phyloP scores from a whole-genome alignment of 192 early-diverging fungal genomes.

The Kappamyces sp. region DNA sequence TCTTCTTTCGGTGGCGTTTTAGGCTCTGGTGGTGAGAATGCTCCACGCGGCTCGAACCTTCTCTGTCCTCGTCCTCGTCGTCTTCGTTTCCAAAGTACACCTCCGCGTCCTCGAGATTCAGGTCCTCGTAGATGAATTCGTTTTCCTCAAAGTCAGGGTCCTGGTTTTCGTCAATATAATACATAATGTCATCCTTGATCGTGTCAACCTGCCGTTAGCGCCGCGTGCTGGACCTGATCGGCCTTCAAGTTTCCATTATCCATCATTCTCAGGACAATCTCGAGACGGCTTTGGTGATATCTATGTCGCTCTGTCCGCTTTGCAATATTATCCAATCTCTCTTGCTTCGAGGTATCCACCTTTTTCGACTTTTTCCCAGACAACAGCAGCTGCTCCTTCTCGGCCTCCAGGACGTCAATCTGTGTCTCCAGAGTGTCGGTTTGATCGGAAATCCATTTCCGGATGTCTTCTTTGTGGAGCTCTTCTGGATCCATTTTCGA shows the following conservation, averaged over 20 bases:
- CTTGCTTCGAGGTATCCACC: constrained; percentile 70
- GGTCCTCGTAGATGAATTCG: constrained; percentile 86
- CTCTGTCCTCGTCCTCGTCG: constrained; percentile 33
- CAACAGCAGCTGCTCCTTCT: constrained; percentile 69
- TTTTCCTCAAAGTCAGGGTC: constrained; percentile 92
- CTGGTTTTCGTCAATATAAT: constrained; percentile 87
- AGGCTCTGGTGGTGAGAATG: constrained; percentile 15
- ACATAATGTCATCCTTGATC: constrained; percentile 86
- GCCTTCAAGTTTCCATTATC: constrained; percentile 85
- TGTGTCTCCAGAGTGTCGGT: constrained; percentile 82
- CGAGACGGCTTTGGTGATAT: constrained; percentile 82
- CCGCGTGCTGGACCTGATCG: constrained; percentile 59
- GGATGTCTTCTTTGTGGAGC: constrained; percentile 79
- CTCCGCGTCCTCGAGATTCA: constrained; percentile 89
- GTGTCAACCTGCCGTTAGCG: constrained; percentile 47
- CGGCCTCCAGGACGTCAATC: constrained; percentile 89
- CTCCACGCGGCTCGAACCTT: constrained; percentile 1
- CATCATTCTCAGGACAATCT: constrained; percentile 85
- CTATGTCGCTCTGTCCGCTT: constrained; percentile 82
- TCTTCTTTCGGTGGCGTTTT: constrained; percentile 33
- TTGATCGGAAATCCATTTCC: constrained; percentile 74
- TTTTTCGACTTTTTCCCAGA: constrained; percentile 66
- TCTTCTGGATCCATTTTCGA: constrained; percentile 90
- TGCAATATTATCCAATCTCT: constrained; percentile 65
- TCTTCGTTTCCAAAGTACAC: constrained; percentile 75